Evolutionary conservation across 2,329 filamentous ascomycete species (phyloP).

Genomic region (Rhexocercosporidium sp.): DNA sequence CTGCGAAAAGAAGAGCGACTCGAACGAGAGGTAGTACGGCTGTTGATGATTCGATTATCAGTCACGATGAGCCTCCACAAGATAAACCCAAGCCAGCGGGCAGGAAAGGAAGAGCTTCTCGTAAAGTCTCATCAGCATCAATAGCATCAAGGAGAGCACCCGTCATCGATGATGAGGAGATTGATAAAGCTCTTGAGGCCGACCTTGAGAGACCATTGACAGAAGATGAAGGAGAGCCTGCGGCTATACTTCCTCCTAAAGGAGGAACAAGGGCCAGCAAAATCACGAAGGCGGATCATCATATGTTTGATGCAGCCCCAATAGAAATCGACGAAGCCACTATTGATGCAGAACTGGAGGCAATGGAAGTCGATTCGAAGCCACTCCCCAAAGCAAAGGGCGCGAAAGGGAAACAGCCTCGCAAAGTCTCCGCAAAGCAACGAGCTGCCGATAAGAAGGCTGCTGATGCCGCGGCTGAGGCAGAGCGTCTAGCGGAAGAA

Average conservation of each 20-base stretch:
- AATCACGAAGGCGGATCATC: conserved; percentile 27
- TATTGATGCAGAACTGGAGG: conserved; percentile 40
- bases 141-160: conserved; percentile 50
- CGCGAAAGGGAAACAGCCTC: conserved; percentile 38
- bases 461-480: conserved; percentile 32
- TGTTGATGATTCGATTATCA: conserved; percentile 37
- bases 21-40: conserved; percentile 51
- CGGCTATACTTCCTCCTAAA: conserved; percentile 14
- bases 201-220: conserved; percentile 64
- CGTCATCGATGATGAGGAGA: conserved; percentile 65
- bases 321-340: conserved; percentile 38
- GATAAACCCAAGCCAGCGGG: conserved; percentile 46
- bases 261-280: conserved; percentile 28
- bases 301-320: conserved; percentile 34
- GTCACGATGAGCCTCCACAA: conserved; percentile 50
- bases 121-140: conserved; percentile 55
- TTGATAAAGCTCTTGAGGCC: conserved; percentile 68
- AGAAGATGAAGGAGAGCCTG: conserved; percentile 53
- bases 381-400: conserved; percentile 38
- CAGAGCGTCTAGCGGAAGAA: conserved; percentile 25
- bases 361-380: conserved; percentile 38
- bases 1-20: conserved; percentile 48
- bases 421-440: conserved; percentile 41
- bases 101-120: conserved; percentile 54
- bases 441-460: conserved; percentile 36